Percentiles rank a stretch among this genome's conserved stretches.
phyloP scores from a whole-genome alignment of 1,284 basidiomycete species.

The Baeospora myosura region DNA sequence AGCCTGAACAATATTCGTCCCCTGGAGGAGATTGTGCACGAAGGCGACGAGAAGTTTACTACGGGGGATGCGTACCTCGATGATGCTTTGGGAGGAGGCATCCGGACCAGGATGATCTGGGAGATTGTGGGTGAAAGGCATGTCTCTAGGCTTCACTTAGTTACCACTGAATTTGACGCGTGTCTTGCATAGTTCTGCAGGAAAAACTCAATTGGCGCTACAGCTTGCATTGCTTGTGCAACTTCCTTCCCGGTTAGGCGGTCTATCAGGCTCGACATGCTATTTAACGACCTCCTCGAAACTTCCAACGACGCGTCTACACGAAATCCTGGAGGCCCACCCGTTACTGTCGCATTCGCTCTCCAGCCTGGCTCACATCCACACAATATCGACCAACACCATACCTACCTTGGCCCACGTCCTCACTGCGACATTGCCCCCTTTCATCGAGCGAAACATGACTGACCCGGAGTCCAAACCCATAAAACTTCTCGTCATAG shows the following conservation, averaged over 20 bases:
- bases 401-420: slow-evolving; percentile 62
- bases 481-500: slow-evolving; percentile 69
- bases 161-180: slow-evolving; percentile 7
- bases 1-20: slow-evolving; percentile 25
- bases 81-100: slow-evolving; percentile 62
- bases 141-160: slow-evolving; percentile 10
- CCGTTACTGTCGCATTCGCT: slow-evolving; percentile 36
- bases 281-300: slow-evolving; percentile 71
- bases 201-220: slow-evolving; percentile 82
- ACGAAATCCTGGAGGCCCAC: slow-evolving; percentile 47
- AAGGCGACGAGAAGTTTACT: slow-evolving; percentile 43
- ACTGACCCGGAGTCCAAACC: slow-evolving; percentile 34
- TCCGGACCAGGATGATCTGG: slow-evolving; percentile 72
- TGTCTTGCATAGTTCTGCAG: slow-evolving; percentile 56
- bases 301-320: slow-evolving; percentile 62
- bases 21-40: slow-evolving; percentile 30
- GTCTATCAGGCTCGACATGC: slow-evolving; percentile 55
- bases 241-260: slow-evolving; percentile 45
- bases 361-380: slow-evolving; percentile 59
- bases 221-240: slow-evolving; percentile 75
- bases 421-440: slow-evolving; percentile 57
- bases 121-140: slow-evolving; percentile 87
- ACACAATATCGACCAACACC: slow-evolving; percentile 50
- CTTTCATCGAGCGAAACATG: slow-evolving; percentile 38
- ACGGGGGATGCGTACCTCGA: slow-evolving; percentile 70